Base-by-base conservation (phyloP, 768 basidiomycete genomes). In the Agaricus blazei region DNA sequence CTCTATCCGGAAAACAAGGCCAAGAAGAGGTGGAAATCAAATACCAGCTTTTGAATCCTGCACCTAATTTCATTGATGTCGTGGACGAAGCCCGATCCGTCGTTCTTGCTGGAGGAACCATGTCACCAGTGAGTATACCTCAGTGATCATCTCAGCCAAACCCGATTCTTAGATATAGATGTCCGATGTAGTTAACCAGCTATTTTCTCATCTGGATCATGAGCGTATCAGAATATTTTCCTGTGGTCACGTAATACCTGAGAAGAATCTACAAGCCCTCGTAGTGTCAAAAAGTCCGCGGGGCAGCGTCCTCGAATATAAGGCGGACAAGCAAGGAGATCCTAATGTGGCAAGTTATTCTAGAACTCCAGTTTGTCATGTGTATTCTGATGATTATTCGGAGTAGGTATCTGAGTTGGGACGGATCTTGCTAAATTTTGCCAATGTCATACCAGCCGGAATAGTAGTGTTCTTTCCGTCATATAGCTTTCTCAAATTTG, bases 391-490 rank as follows among this genome's bases (percentile, higher is more conserved):
- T 26, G 52, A 19, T 58, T 43, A 29, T 28, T 54, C n/a, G 19
- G 49, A 15, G 36, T 58, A 94, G 92, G 75, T 92, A 37, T 72
- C 75, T 12, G 95, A 98, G 62, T 77, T 98, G 1, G 95, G 94
- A 0, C 87, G 90, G 54, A 78, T 90, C 11, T 66, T 99, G 45
- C 65, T 84, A n/a, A 98, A 96, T 63, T 81, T 93, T 47, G 75
- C 82, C 23, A 84, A 78, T 34, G 67, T 96, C 15, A 79, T 95
- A 4, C 90, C 94, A 0, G 85, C 84, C 19, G 96, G 96, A 0
- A 81, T 98, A 71, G 89, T 98, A 19, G 87, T 97, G 6, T 99
- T 99, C 67, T 83, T 98, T 40, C 95, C 96, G 0, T 96, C 93
- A 0, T 98, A 98, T 67, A 80, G 76, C 28, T 94, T 92, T 61